phyloP scores from a whole-genome alignment of 345 rosid species.

The Sisymbrium altissimum region DNA sequence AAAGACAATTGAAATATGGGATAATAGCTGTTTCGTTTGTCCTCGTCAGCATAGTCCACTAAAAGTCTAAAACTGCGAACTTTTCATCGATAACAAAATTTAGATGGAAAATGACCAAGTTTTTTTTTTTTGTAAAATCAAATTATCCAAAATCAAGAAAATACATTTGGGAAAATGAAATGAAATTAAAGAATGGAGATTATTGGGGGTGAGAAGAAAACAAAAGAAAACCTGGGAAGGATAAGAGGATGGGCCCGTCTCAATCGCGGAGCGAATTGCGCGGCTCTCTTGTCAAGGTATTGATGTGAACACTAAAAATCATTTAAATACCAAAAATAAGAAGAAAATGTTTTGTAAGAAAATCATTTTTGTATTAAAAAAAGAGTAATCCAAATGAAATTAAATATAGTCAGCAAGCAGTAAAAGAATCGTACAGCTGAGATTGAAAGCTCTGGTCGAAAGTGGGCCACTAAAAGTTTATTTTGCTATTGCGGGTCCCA shows the following conservation, averaged over 20 bases:
- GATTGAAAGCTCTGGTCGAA: constrained; percentile 29
- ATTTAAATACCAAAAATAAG: not conserved
- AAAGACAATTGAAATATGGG: not conserved
- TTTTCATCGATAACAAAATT: not conserved
- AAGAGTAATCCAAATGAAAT: not conserved
- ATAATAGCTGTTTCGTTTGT: not conserved
- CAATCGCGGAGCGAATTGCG: constrained; percentile 39
- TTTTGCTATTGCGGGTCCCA: constrained; percentile 1
- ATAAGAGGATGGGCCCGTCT: constrained; percentile 26
- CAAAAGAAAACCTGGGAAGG: constrained; percentile 34
- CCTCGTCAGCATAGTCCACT: constrained; percentile 2
- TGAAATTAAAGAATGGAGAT: not conserved
- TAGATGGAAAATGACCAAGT: not conserved
- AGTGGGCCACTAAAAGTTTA: constrained; percentile 7
- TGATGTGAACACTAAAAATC: constrained; percentile 20
- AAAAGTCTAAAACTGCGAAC: not conserved
- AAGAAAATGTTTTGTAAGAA: not conserved
- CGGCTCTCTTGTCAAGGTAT: constrained; percentile 29
- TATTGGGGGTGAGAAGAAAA: constrained; percentile 1
- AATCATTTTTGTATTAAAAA: too few species aligned
- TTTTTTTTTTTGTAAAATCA: not conserved
- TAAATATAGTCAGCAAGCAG: constrained; percentile 15
- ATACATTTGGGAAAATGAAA: not conserved
- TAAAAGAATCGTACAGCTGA: constrained; percentile 31
- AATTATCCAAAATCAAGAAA: not conserved